Conservation (phyloP, 2,329 filamentous ascomycete species). For the Magnaporthiopsis poae region DNA sequence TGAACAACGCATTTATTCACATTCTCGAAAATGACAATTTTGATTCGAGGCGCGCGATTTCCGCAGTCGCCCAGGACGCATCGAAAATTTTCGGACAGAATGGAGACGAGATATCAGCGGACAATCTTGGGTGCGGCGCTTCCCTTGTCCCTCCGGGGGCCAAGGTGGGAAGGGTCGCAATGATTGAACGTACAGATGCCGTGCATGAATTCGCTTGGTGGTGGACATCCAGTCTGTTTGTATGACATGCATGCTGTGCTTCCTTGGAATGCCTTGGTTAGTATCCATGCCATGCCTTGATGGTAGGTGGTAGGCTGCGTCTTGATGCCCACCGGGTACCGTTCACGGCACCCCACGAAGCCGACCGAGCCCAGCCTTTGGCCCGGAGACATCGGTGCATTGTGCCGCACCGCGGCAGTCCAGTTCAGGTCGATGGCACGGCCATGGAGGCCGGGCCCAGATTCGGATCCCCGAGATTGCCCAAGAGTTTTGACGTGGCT, state of each 20-base stretch:
- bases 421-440: not conserved
- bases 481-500: not conserved
- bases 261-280: not conserved
- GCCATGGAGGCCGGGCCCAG: too few species aligned
- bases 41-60: slow-evolving; percentile 29
- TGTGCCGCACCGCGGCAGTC: not conserved
- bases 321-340: too few species aligned
- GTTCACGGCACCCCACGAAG: not conserved
- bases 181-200: slow-evolving; percentile 38
- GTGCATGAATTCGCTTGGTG: not conserved
- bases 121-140: slow-evolving; percentile 44
- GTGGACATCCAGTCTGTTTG: not conserved
- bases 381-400: not conserved
- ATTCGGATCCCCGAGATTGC: not conserved
- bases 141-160: slow-evolving; percentile 26
- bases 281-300: not conserved
- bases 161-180: slow-evolving; percentile 36
- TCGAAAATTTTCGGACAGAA: slow-evolving; percentile 34
- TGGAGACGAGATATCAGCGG: slow-evolving; percentile 36
- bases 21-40: slow-evolving; percentile 33
- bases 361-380: not conserved
- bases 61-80: slow-evolving; percentile 29
- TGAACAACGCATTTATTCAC: slow-evolving; percentile 39
- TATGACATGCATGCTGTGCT: not conserved
- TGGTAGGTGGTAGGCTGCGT: not conserved